Base-by-base conservation (phyloP, 208 protist genomes). In the Leishmania amazonensis region DNA sequence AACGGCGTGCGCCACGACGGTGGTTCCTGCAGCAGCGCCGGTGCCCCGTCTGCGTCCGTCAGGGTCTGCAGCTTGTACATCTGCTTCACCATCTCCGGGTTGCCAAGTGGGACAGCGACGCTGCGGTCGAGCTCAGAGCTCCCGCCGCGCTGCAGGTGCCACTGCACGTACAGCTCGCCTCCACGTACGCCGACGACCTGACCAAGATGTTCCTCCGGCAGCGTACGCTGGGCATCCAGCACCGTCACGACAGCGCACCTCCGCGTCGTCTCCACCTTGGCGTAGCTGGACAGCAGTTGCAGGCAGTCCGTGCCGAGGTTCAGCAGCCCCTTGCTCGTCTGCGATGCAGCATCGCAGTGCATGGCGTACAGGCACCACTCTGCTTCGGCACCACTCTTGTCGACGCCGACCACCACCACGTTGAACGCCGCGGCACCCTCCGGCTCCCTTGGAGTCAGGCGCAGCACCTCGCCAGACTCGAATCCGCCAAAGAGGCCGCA, bases 1-100 rank as follows among this genome's bases (percentile, higher is more conserved):
- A 98, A 98, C 15, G 96, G 96, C 73, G 93, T 97, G 51, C 86
- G 90, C 94, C 96, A 98, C 75, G 94, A 96, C 64, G 92, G 89
- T 51, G 96, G 94, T 73, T 97, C 92, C 75, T 87, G 83, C 60
- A 97, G 81, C 60, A 96, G 85, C 28, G 78, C 60, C 74, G 88
- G 83, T 70, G 83, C 83, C 64, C 68, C 54, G 7, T 54, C 78
- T 24, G 58, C 60, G 74, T 81, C 62, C 13, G 77, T 9, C n/a
- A 91, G 53, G n/a, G 89, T 77, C n/a, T 82, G 84, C 24, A 90
- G 73, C 49, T 76, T 71, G 77, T 92, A 94, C 13, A 77, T 58
- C 1, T 86, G 78, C 53, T 89, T 83, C 47, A 96, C 80, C 60
- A 85, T 79, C 54, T 87, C 87, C 24, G 75, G 71, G 54, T 72